These are phyloP conservation scores for Chrysanthemum makinoi DNA, from an alignment of 129 eudicot genomes.

Conservation along the genomic window DNA sequence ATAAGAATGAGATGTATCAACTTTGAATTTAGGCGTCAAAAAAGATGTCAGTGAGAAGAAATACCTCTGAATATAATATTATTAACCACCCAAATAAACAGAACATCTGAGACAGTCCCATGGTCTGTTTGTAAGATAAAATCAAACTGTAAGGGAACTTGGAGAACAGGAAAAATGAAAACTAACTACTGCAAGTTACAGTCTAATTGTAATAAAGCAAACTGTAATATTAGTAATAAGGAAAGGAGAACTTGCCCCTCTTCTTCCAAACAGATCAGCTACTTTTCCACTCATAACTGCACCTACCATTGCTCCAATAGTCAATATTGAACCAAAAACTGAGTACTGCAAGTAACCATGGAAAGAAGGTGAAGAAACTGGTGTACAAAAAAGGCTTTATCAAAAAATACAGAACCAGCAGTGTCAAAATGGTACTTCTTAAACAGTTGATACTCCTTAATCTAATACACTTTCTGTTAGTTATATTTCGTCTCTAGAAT, in stretches of 20 bases:
- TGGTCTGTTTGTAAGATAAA: constrained; percentile 51
- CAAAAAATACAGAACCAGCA: constrained; percentile 4
- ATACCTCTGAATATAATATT: constrained; percentile 61
- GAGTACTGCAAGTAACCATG: constrained; percentile 59
- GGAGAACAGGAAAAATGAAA: constrained; percentile 17
- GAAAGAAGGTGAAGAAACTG: constrained; percentile 8
- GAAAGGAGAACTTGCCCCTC: constrained; percentile 48
- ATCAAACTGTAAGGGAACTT: constrained; percentile 3
- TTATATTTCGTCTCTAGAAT: too few relatives aligned
- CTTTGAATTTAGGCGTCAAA: neutral
- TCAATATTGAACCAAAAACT: constrained; percentile 80
- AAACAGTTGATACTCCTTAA: neutral
- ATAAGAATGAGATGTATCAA: constrained; percentile 1
- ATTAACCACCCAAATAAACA: constrained; percentile 69
- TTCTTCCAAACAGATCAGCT: constrained; percentile 74
- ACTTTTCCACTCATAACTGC: constrained; percentile 77
- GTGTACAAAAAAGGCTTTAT: neutral
- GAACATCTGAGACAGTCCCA: constrained; percentile 75
- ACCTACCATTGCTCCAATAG: constrained; percentile 90
- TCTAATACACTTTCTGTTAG: too few relatives aligned
- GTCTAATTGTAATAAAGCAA: neutral
- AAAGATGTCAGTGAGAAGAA: constrained; percentile 22
- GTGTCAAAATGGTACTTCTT: neutral
- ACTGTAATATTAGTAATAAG: neutral
- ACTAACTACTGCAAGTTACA: neutral